A percentile compares a stretch with the other conserved stretches of the same genome.
phyloP scores from a whole-genome alignment of 768 basidiomycete genomes.

The Suillus subaureus region DNA sequence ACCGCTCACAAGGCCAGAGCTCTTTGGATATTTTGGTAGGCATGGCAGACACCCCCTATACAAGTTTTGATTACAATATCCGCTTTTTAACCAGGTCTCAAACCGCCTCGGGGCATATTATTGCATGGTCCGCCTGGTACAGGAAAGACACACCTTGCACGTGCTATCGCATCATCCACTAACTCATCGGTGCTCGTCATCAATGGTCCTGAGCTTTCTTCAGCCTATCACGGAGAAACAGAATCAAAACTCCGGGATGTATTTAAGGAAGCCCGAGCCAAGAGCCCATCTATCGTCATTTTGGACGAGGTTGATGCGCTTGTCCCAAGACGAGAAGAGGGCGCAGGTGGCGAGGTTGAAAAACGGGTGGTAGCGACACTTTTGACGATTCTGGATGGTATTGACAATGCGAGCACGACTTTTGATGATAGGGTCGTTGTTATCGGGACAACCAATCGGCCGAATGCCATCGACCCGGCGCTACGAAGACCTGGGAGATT shows the following conservation, averaged over 20 bases:
- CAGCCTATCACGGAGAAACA: conserved; percentile 96
- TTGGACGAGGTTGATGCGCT: conserved; percentile 96
- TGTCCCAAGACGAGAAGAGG: conserved; percentile 87
- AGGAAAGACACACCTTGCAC: conserved; percentile 95
- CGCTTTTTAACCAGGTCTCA: conserved; percentile 57
- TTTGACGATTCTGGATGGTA: conserved; percentile 93
- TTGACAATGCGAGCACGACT: conserved; percentile 51
- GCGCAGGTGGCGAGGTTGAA: conserved; percentile 93
- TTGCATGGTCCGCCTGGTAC: conserved; percentile 97
- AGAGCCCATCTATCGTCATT: conserved; percentile 91
- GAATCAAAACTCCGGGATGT: conserved; percentile 89
- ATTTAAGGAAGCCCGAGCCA: conserved; percentile 79
- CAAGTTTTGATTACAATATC: conserved; percentile 18
- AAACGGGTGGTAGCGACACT: conserved; percentile 94
- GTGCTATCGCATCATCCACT: conserved; percentile 89
- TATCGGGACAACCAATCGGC: conserved; percentile 94
- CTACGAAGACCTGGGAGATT: conserved; percentile 88
- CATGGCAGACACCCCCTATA: neutral
- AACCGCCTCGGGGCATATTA: conserved; percentile 93
- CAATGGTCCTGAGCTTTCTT: conserved; percentile 93
- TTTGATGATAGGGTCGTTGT: conserved; percentile 76
- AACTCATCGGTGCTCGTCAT: conserved; percentile 88
- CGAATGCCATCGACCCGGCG: conserved; percentile 95
- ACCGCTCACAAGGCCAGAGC: conserved; percentile 78
- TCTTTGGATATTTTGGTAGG: conserved; percentile 77